phyloP scores from a whole-genome alignment of 495 filamentous ascomycete species.

The Tuber calosporum region DNA sequence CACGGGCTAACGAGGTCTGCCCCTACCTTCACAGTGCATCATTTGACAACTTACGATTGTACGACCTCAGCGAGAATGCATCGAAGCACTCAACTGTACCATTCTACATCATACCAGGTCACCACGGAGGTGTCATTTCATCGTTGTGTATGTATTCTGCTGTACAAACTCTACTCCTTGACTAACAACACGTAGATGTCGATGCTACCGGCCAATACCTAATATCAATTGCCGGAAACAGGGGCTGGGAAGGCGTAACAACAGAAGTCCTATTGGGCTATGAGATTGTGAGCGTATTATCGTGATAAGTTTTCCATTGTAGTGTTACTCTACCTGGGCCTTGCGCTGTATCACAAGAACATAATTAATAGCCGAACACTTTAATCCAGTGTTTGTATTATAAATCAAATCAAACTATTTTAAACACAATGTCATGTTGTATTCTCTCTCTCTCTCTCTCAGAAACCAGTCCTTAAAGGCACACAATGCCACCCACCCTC shows the following conservation, averaged over 20 bases:
- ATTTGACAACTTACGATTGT: constrained; percentile 87
- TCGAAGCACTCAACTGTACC: constrained; percentile 66
- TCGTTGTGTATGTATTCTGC: constrained; percentile 44
- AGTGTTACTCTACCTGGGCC: neutral
- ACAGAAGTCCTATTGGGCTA: constrained; percentile 93
- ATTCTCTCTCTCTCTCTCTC: too few relatives aligned
- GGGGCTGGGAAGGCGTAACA: constrained; percentile 89
- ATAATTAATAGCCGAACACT: neutral
- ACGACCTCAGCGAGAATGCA: constrained; percentile 68
- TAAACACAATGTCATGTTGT: neutral
- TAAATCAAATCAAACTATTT: neutral
- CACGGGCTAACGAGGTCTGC: neutral
- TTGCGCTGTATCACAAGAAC: neutral
- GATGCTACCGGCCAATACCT: constrained; percentile 86
- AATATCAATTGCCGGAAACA: constrained; percentile 79
- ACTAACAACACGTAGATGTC: constrained; percentile 56
- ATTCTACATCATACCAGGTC: constrained; percentile 89
- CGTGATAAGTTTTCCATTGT: neutral
- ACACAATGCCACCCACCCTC: neutral
- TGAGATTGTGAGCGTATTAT: constrained; percentile 61
- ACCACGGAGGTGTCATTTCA: constrained; percentile 80
- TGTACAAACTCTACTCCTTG: too few relatives aligned
- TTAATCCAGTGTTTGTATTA: neutral
- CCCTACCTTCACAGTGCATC: constrained; percentile 55
- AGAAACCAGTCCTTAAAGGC: neutral